Evolutionary conservation across 331 rosid species (phyloP), one percentile per base, ranked within the genome.

Genomic region (Acacia pycnantha): DNA sequence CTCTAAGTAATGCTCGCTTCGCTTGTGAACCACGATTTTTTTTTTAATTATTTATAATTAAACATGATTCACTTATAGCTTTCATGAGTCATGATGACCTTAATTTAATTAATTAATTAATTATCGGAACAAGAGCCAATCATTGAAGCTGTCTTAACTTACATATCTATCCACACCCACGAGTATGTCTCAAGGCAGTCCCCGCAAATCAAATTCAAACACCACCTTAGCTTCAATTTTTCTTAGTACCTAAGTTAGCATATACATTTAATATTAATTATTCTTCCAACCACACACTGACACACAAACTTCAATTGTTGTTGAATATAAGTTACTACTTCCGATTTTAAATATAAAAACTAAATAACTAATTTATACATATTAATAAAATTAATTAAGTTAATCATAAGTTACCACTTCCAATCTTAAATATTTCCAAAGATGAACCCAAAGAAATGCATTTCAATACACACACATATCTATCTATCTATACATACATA

Each of bases 1-100:
- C 85, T 46, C 82, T 76, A 78, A 37, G 3, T 54, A n/a, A 53
- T 53, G 76, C 81, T 88, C 71, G 82, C 86, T 86, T 78, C 90
- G 82, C 95, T 90, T 92, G 76, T 78, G 79, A 78, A 82, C 58
- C 44, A 90, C 86, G 94, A 81, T 29, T 29, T 29, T 87, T 90
- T 82, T 44, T 79, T 50, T 74, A 46, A 21, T 33, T 78, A 51
- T 54, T 26, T 77, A 53, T 53, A 53, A 58, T 51, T 68, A 35
- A 83, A 11, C 29, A 79, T 76, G 47, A 64, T 18, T 77, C 44
- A 76, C 47, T 66, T 74, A 0, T 48, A 16, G 22, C 31, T 68
- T 18, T 29, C 41, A 46, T 16, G 4, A 59, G 48, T 53, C 59
- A 19, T 53, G 22, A 53, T 53, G 24, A 19, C 3, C 59, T 53